Evolutionary conservation across 2,329 filamentous ascomycete species (phyloP).

Genomic region (Claviceps arundinis): DNA sequence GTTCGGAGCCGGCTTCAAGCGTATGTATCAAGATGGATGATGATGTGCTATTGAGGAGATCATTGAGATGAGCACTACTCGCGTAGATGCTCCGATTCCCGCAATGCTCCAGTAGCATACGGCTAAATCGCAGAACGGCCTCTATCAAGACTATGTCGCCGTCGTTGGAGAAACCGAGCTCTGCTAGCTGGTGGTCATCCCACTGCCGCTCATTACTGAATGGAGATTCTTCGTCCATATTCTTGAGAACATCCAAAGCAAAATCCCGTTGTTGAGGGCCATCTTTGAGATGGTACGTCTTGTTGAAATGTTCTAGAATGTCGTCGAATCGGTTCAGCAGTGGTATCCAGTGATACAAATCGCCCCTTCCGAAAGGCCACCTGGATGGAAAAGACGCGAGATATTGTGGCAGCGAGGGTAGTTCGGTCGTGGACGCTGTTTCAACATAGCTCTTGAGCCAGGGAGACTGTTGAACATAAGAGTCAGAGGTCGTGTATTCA

Average conservation of each 20-base stretch:
- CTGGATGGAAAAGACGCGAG: constrained; percentile 70
- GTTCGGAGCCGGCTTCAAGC: constrained; percentile 67
- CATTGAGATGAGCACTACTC: constrained; percentile 80
- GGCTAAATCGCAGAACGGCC: constrained; percentile 70
- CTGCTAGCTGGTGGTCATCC: constrained; percentile 32
- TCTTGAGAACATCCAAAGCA: constrained; percentile 48
- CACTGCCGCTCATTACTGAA: constrained; percentile 35
- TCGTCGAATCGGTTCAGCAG: constrained; percentile 87
- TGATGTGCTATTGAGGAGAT: constrained; percentile 78
- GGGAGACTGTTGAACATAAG: constrained; percentile 49
- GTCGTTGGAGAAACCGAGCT: constrained; percentile 54
- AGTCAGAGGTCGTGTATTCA: neutral
- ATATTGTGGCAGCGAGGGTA: constrained; percentile 64
- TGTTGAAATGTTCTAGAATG: constrained; percentile 70
- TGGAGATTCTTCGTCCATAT: constrained; percentile 38
- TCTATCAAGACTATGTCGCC: constrained; percentile 74
- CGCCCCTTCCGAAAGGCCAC: constrained; percentile 93
- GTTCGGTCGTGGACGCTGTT: constrained; percentile 50
- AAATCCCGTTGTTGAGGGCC: constrained; percentile 75
- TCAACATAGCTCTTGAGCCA: constrained; percentile 74
- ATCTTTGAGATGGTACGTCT: constrained; percentile 64
- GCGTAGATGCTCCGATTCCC: constrained; percentile 93
- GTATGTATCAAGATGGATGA: constrained; percentile 65
- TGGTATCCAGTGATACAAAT: constrained; percentile 96
- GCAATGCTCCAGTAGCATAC: constrained; percentile 82